These are phyloP conservation scores for Metschnikowia cerradonensis DNA, from an alignment of 805 yeast genomes.

Conservation along the genomic window DNA sequence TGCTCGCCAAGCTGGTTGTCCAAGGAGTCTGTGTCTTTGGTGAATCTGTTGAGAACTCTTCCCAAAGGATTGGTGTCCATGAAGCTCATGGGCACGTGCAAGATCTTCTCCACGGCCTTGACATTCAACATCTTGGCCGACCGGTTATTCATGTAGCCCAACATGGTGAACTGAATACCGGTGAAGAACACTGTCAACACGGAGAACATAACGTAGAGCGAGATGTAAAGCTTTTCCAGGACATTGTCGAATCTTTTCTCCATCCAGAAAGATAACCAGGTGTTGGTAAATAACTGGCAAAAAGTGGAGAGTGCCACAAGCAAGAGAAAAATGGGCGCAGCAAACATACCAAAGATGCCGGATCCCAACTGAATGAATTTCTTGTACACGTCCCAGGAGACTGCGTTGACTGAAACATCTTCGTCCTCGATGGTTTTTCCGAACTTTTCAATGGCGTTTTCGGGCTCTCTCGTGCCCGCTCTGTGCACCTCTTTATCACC, in stretches of 20 bases:
- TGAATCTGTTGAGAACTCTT: slow-evolving; percentile 41
- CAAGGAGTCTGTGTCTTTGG: slow-evolving; percentile 44
- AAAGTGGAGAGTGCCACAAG: slow-evolving; percentile 35
- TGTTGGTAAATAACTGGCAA: slow-evolving; percentile 40
- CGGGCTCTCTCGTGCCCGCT: slow-evolving; percentile 2
- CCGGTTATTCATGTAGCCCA: slow-evolving; percentile 40
- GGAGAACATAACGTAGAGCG: slow-evolving; percentile 33
- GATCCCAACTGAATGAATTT: slow-evolving; percentile 35
- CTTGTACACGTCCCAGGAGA: slow-evolving; percentile 37
- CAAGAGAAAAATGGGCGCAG: slow-evolving; percentile 31
- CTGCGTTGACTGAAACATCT: slow-evolving; percentile 36
- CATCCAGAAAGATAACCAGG: slow-evolving; percentile 44
- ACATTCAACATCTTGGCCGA: slow-evolving; percentile 36
- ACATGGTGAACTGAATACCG: slow-evolving; percentile 36
- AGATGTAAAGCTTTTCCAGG: slow-evolving; percentile 32
- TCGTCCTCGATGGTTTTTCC: slow-evolving; percentile 37
- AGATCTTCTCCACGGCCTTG: slow-evolving; percentile 33
- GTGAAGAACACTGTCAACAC: slow-evolving; percentile 37
- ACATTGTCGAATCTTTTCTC: slow-evolving; percentile 28
- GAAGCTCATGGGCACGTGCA: slow-evolving; percentile 42
- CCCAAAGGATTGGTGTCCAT: slow-evolving; percentile 44
- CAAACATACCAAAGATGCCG: slow-evolving; percentile 33
- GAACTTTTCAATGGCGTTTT: background rate
- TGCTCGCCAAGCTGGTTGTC: slow-evolving; percentile 45
- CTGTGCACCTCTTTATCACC: slow-evolving; percentile 1